These are phyloP conservation scores for Kwoniella botswanensis DNA, from an alignment of 768 basidiomycete species.

Conservation along the genomic window DNA sequence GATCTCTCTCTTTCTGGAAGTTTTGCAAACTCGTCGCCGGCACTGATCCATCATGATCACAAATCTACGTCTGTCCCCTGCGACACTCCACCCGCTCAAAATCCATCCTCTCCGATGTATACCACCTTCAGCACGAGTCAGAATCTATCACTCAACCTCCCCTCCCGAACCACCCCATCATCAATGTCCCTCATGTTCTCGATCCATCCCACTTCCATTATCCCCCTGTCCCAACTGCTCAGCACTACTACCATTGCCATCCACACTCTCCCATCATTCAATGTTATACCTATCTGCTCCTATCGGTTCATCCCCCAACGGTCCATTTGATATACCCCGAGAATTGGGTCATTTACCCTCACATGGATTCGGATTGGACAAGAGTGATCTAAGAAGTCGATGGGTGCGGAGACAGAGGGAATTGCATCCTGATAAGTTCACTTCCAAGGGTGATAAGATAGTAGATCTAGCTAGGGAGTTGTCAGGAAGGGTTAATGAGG, in stretches of 20 bases:
- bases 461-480: constrained; percentile 65
- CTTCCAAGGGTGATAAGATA: constrained; percentile 66
- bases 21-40: no score
- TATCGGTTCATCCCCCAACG: constrained; percentile 22
- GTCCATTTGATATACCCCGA: constrained; percentile 33
- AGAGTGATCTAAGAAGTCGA: constrained; percentile 65
- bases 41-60: no score
- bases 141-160: neutral
- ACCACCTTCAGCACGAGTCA: neutral
- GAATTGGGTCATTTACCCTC: constrained; percentile 40
- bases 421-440: constrained; percentile 88
- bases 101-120: no score
- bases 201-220: constrained; percentile 67
- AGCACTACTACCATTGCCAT: constrained; percentile 68
- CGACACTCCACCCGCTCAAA: no score
- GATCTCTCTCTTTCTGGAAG: no score
- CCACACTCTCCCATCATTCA: constrained; percentile 68
- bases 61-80: no score
- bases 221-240: constrained; percentile 77
- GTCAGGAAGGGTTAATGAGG: constrained; percentile 80
- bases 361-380: constrained; percentile 68
- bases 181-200: constrained; percentile 71
- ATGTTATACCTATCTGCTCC: constrained; percentile 67
- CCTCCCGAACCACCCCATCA: constrained; percentile 25
- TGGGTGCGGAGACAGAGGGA: constrained; percentile 75